Percentiles rank a stretch among this genome's conserved stretches.
These are phyloP conservation scores for Cladosporium phlei DNA, from an alignment of 2,329 filamentous ascomycete genomes.

Conservation along the genomic window DNA sequence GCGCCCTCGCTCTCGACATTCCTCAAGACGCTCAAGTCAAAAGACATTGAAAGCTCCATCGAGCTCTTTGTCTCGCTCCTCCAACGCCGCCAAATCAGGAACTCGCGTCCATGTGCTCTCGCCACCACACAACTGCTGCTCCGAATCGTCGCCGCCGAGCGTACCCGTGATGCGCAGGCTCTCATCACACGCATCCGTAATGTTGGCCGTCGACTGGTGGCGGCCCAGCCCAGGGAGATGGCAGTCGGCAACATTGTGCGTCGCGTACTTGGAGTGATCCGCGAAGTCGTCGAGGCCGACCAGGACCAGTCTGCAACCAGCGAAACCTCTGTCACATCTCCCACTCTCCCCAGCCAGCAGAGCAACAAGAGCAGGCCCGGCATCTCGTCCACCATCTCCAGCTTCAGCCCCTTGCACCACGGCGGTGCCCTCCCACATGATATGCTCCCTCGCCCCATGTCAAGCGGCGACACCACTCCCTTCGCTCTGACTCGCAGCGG, in stretches of 20 bases:
- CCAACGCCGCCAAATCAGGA: constrained; percentile 83
- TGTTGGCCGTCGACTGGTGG: constrained; percentile 70
- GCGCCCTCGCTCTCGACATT: constrained; percentile 74
- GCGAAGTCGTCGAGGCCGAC: constrained; percentile 83
- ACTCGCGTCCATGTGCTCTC: constrained; percentile 81
- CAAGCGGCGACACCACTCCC: constrained; percentile 9
- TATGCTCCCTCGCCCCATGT: constrained; percentile 14
- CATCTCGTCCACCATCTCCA: constrained; percentile 39
- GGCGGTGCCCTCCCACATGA: constrained; percentile 29
- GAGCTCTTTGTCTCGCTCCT: constrained; percentile 80
- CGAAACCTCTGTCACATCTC: constrained; percentile 54
- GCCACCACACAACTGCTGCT: constrained; percentile 86
- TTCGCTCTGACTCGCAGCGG: not conserved
- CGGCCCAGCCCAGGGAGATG: constrained; percentile 83
- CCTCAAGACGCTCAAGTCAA: constrained; percentile 71
- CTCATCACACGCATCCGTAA: constrained; percentile 76
- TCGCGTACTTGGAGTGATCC: constrained; percentile 81
- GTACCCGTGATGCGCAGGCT: constrained; percentile 69
- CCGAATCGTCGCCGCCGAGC: constrained; percentile 76
- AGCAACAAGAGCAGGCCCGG: constrained; percentile 21
- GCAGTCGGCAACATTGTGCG: constrained; percentile 92
- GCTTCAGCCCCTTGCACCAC: constrained; percentile 45
- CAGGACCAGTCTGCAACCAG: constrained; percentile 52
- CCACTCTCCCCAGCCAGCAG: constrained; percentile 34
- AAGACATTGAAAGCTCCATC: constrained; percentile 72